Percentiles rank a stretch among this genome's conserved stretches.
These are phyloP conservation scores for Daldinia sp. DNA, from an alignment of 2,329 filamentous ascomycete species.

Conservation along the genomic window DNA sequence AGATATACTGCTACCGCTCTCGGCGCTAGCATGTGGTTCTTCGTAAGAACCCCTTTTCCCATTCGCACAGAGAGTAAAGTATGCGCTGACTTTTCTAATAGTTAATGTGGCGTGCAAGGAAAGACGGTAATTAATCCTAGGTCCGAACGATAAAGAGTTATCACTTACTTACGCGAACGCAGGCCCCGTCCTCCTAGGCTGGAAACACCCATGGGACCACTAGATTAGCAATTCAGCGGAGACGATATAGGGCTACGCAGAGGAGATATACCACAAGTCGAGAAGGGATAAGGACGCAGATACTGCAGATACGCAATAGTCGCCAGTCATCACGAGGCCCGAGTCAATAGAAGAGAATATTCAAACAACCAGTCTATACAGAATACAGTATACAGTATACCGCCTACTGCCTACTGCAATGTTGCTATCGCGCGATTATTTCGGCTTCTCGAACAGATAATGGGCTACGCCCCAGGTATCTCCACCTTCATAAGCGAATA, in stretches of 20 bases:
- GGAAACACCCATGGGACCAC: conserved; percentile 97
- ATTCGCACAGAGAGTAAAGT: background rate
- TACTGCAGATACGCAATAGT: conserved; percentile 12
- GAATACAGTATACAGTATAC: conserved; percentile 28
- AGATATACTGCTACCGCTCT: conserved; percentile 85
- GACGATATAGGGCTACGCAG: background rate
- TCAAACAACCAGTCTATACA: conserved; percentile 19
- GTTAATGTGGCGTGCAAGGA: conserved; percentile 96
- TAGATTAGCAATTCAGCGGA: conserved; percentile 54
- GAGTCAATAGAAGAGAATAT: conserved; percentile 20
- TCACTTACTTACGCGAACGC: conserved; percentile 40
- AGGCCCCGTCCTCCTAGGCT: conserved; percentile 83
- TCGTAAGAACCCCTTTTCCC: conserved; percentile 66
- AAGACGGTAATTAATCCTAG: conserved; percentile 74
- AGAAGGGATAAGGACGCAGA: background rate
- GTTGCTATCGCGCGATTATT: conserved; percentile 26
- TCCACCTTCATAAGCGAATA: conserved; percentile 71
- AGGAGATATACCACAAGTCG: conserved; percentile 14
- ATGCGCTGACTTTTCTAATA: conserved; percentile 51
- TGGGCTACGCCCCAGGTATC: conserved; percentile 75
- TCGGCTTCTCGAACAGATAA: conserved; percentile 69
- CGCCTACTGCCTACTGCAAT: conserved; percentile 23
- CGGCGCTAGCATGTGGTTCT: conserved; percentile 99
- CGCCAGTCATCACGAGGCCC: background rate
- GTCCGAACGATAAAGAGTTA: conserved; percentile 11